Base-by-base conservation (phyloP, 2,329 filamentous ascomycete genomes). In the Sporothrix inflata region DNA sequence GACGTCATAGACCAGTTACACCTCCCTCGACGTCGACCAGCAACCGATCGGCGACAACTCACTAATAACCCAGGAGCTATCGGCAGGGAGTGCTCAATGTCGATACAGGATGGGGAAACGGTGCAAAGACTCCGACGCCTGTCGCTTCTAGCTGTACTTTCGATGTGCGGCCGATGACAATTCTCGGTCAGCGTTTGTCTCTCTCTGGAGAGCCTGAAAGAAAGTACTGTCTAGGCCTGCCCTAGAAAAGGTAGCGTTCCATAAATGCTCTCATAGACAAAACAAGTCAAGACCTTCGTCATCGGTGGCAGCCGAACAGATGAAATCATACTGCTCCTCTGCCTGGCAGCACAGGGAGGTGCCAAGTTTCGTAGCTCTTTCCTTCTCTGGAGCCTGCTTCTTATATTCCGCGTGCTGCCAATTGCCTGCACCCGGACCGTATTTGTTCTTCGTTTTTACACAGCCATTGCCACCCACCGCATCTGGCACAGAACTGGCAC, bases 1-100 rank as follows among this genome's bases (percentile, higher is more conserved):
- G 89, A 82, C 78, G 88, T 90, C 76, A 90, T 89, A 83, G 89
- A 87, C 79, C 82, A 88, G n/a, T 85, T 85, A 60, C 90, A 88
- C 88, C 85, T 88, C 57, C 88, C 85, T 88, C 57, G 86, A 4
- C n/a, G 38, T 21, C 82, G 71, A 80, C 19, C 27, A 16, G 27
- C 7, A 49, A 40, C 4, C 82, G 60, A 78, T 83, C 8, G 82
- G 67, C 69, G 51, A 65, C 27, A 42, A 69, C 63, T 74, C 38
- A 74, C 74, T 71, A 75, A 68, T 61, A 71, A 27, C 72, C 47
- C 45, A 51, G 5, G 27, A 67, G 45, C 72, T 75, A 67, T 71
- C 72, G n/a, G 47, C 63, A 42, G 53, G 11, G 53, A 9, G 30
- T 19, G 34, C 30, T 40, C 57, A 34, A 61, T 12, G 57, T 21